Percentiles rank a stretch among this genome's conserved stretches.
phyloP scores from a whole-genome alignment of 2,329 filamentous ascomycete species.

The Gaeumannomyces sp. region DNA sequence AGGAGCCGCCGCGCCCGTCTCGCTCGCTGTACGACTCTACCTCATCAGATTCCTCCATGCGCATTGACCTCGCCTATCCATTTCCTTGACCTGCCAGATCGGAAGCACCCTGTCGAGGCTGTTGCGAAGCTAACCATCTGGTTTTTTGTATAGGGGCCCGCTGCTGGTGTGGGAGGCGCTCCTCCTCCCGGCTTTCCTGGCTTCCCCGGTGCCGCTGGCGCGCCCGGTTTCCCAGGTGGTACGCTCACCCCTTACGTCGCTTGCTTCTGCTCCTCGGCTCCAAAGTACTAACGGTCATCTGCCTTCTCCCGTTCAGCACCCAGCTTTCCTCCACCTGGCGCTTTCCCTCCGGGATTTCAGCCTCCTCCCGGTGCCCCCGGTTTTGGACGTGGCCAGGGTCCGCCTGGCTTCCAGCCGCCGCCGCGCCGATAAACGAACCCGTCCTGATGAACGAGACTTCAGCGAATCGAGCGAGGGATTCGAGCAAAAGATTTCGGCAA shows the following conservation, averaged over 20 bases:
- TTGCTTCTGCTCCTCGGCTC: slow-evolving; percentile 13
- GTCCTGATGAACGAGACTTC: slow-evolving; percentile 34
- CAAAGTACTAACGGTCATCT: slow-evolving; percentile 19
- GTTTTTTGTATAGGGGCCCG: slow-evolving; percentile 54
- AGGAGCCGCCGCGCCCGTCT: slow-evolving; percentile 64
- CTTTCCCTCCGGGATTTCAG: slow-evolving; percentile 37
- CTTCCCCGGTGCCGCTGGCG: slow-evolving; percentile 46
- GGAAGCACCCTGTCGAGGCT: neutral
- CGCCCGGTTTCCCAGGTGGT: slow-evolving; percentile 48
- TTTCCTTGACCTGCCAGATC: neutral
- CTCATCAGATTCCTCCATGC: neutral
- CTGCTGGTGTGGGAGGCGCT: slow-evolving; percentile 75
- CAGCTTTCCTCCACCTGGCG: slow-evolving; percentile 28
- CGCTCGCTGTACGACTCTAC: slow-evolving; percentile 59
- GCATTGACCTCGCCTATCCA: neutral
- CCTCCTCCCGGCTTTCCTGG: slow-evolving; percentile 55
- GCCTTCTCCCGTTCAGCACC: slow-evolving; percentile 28
- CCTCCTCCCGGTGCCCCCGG: slow-evolving; percentile 51
- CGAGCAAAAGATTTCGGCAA: slow-evolving; percentile 7
- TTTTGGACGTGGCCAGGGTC: slow-evolving; percentile 45
- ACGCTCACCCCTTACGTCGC: slow-evolving; percentile 25
- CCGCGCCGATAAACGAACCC: slow-evolving; percentile 52
- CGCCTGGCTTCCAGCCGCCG: slow-evolving; percentile 69
- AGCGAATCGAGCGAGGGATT: slow-evolving; percentile 14
- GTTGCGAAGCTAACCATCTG: slow-evolving; percentile 17